Base-by-base conservation (phyloP, 164 flowering plant genomes). In the Umbellularia californica region DNA sequence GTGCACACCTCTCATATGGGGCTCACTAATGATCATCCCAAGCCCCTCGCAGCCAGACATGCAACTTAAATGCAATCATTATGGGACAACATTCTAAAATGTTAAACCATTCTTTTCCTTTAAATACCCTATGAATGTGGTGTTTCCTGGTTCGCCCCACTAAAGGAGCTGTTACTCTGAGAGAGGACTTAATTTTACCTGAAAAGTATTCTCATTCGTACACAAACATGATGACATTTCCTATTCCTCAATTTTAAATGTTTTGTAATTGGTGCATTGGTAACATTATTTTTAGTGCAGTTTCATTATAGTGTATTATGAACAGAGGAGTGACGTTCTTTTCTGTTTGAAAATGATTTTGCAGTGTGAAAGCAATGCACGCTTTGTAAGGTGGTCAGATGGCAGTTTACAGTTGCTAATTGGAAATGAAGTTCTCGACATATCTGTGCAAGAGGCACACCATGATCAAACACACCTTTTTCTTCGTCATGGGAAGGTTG, bases 331-430 rank as follows among this genome's bases (percentile, higher is more conserved):
- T 14, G 20, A 15, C 60, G 15, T 55, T 41, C 19, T 55, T 55
- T 3, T 55, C n/a, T 0, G 3, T 55, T 55, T 55, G 22, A 67
- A 19, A 30, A 25, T 67, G 41, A 23, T 72, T 66, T 64, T 85
- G 84, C 84, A 95, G 99, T 67, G 74, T 84, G 96, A 96, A 84
- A 96, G 99, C 89, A 96, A 96, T 90, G 97, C 99, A 70, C 97
- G 99, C 70, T 96, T 96, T 80, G 97, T 96, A 76, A 89, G 85
- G 81, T 96, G 98, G 99, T 96, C 99, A 52, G 99, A 96, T 87
- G 97, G 97, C 71, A 96, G 98, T 79, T 75, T 94, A 66, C 99
- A 96, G 84, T 79, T 96, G 67, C 76, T 88, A 72, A 91, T 96
- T 79, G 99, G 99, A 63, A 94, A 91, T 83, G 98, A 96, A 88